Conservation (phyloP, 768 basidiomycete species). For the Amanita exitialis region DNA sequence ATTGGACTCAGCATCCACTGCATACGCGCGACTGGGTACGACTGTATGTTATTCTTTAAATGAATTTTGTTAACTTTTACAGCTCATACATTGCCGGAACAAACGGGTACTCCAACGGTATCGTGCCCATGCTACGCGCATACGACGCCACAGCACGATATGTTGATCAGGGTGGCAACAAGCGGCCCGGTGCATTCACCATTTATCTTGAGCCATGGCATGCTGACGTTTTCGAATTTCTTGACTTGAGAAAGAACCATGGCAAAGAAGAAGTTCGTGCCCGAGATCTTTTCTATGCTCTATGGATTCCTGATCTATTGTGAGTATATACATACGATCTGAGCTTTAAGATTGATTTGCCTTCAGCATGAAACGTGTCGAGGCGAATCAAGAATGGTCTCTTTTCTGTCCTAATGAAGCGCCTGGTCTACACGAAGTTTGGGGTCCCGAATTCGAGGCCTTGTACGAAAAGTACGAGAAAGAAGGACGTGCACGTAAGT, state of each 20-base stretch:
- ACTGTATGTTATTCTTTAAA: slow-evolving; percentile 2
- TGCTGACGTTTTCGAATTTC: slow-evolving; percentile 92
- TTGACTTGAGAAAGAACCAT: slow-evolving; percentile 97
- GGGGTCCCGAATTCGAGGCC: slow-evolving; percentile 82
- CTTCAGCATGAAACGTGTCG: slow-evolving; percentile 90
- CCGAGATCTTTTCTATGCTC: slow-evolving; percentile 93
- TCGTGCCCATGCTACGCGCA: slow-evolving; percentile 97
- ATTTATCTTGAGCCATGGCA: slow-evolving; percentile 99
- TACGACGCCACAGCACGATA: slow-evolving; percentile 98
- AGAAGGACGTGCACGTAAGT: slow-evolving; percentile 79
- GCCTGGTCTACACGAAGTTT: slow-evolving; percentile 78
- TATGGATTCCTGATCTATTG: slow-evolving; percentile 98
- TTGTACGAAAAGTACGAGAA: slow-evolving; percentile 83
- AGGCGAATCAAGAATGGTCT: slow-evolving; percentile 83
- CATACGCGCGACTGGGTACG: slow-evolving; percentile 90
- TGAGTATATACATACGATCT: slow-evolving; percentile 24
- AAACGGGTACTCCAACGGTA: slow-evolving; percentile 98
- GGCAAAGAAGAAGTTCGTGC: slow-evolving; percentile 97
- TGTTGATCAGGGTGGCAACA: slow-evolving; percentile 98
- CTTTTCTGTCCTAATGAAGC: slow-evolving; percentile 98
- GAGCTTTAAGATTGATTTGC: background rate
- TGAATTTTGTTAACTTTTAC: slow-evolving; percentile 1
- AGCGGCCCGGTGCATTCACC: slow-evolving; percentile 96
- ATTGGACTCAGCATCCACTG: slow-evolving; percentile 95
- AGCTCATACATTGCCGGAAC: slow-evolving; percentile 99